Evolutionary conservation across 176 grass and related monocot species (phyloP).

Genomic region (Carex parvula): DNA sequence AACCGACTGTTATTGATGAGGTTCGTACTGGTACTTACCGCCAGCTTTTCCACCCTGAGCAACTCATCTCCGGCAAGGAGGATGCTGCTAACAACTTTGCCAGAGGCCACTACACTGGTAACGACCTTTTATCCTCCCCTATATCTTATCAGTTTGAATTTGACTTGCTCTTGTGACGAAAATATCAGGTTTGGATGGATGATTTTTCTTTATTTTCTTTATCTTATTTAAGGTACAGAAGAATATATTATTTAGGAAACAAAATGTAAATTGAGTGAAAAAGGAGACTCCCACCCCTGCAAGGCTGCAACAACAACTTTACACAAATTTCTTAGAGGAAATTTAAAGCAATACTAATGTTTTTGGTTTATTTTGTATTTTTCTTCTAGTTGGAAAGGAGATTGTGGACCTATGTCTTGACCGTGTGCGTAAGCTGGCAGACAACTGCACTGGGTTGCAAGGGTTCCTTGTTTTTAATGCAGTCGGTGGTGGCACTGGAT

Average conservation of each 20-base stretch:
- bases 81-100: slow-evolving; percentile 31
- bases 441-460: slow-evolving; percentile 30
- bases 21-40: slow-evolving; percentile 26
- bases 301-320: not conserved
- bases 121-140: not conserved
- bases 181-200: not conserved
- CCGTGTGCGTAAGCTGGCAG: slow-evolving; percentile 20
- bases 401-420: slow-evolving; percentile 30
- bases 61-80: slow-evolving; percentile 30
- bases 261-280: not conserved
- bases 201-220: slow-evolving; percentile 6
- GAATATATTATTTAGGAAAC: not conserved
- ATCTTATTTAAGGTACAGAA: not conserved
- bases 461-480: slow-evolving; percentile 28
- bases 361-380: not conserved
- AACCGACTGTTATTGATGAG: slow-evolving; percentile 27
- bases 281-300: not conserved
- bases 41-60: slow-evolving; percentile 30
- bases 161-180: not conserved
- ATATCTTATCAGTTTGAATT: not conserved
- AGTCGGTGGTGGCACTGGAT: slow-evolving; percentile 26
- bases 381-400: slow-evolving; percentile 29
- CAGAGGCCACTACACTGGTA: slow-evolving; percentile 32
- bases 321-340: not conserved
- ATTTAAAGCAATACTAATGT: not conserved